Conservation (phyloP, 169 alveolate species). For the Eimeria necatrix region DNA sequence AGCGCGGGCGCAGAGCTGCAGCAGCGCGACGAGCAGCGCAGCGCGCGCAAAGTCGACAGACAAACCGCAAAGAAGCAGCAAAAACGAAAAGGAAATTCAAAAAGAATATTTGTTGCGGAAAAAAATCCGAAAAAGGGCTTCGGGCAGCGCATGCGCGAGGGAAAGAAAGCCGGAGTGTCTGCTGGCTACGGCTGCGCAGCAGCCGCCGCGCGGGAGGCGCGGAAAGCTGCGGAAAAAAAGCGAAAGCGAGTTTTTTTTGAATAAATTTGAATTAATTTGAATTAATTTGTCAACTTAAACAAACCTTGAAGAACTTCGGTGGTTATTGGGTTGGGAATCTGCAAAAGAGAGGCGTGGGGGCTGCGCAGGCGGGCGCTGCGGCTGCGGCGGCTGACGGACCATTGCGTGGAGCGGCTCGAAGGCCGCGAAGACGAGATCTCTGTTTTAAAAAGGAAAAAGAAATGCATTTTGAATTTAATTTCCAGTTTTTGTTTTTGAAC, state of each 20-base stretch:
- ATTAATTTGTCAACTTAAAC: neutral
- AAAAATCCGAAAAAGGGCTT: neutral
- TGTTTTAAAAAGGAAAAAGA: neutral
- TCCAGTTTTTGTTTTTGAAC: neutral
- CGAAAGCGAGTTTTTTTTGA: too few species aligned
- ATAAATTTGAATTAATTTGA: too few species aligned
- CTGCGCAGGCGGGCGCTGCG: neutral
- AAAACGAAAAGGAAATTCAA: neutral
- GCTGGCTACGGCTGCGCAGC: neutral
- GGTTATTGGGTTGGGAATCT: constrained; percentile 75
- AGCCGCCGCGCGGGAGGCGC: neutral
- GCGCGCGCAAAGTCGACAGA: too few species aligned
- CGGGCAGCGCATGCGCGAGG: neutral
- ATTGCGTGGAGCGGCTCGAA: constrained; percentile 77
- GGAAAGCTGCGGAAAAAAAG: too few species aligned
- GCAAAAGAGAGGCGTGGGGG: neutral
- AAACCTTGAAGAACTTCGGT: constrained; percentile 41
- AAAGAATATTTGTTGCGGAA: neutral
- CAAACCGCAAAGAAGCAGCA: neutral
- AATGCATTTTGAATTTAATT: neutral
- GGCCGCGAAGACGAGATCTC: constrained; percentile 75
- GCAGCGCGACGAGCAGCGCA: too few species aligned
- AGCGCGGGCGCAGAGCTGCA: too few species aligned
- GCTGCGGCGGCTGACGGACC: too few species aligned
- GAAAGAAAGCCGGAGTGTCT: neutral